Conservation (phyloP, 2,329 filamentous ascomycete species). For the Pseudopithomyces chartarum region DNA sequence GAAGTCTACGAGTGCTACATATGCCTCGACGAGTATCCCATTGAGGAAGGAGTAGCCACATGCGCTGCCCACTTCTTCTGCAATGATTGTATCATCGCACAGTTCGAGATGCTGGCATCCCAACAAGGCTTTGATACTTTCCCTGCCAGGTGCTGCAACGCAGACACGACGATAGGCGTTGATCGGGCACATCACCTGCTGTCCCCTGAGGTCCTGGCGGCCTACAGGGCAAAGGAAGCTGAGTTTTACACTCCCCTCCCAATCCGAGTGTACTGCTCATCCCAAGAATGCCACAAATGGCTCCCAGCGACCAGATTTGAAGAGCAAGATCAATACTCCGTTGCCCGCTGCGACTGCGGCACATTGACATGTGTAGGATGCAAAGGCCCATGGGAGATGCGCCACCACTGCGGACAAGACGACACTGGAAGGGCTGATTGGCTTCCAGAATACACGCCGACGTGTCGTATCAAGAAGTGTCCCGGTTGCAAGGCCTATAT, state of each 20-base stretch:
- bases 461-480: conserved; percentile 6
- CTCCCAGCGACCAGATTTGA: neutral
- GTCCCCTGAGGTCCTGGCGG: neutral
- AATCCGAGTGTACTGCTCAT: neutral
- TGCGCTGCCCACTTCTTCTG: neutral
- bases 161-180: neutral
- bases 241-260: neutral
- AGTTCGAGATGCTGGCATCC: neutral
- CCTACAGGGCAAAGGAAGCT: neutral
- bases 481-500: neutral
- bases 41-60: neutral
- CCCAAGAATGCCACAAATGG: neutral
- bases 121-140: neutral
- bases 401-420: neutral
- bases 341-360: neutral
- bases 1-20: neutral
- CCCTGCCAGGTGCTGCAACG: neutral
- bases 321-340: neutral
- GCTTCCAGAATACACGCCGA: neutral
- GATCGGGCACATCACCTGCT: neutral
- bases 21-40: neutral
- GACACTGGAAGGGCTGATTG: neutral
- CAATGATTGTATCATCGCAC: neutral
- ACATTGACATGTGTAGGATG: neutral
- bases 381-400: neutral